Conservation (phyloP, 2,329 filamentous ascomycete genomes). For the Aspergillus unguis region DNA sequence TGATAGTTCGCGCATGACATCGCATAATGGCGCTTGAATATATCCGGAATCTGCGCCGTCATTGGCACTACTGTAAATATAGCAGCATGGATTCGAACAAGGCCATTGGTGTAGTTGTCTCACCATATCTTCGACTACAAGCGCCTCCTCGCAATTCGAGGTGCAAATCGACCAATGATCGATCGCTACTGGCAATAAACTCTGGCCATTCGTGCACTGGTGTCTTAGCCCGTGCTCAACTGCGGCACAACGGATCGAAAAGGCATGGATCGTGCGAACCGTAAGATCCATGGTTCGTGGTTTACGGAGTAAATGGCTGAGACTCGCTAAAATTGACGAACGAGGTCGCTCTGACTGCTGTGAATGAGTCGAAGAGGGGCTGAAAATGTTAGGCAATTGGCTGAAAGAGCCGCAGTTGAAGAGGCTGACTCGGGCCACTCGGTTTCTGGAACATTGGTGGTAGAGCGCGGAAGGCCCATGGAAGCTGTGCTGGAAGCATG, state of each 20-base stretch:
- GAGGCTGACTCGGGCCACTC: not conserved
- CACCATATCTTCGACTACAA: not conserved
- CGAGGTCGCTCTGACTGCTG: not conserved
- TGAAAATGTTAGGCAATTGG: not conserved
- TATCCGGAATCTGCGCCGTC: too few relatives aligned
- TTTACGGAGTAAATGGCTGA: not conserved
- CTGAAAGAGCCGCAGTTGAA: not conserved
- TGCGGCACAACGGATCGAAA: not conserved
- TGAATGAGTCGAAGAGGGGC: not conserved
- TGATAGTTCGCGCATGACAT: too few relatives aligned
- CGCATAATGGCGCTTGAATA: too few relatives aligned
- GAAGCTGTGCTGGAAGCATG: not conserved
- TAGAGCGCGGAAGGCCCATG: not conserved
- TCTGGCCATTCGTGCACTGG: not conserved
- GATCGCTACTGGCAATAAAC: not conserved
- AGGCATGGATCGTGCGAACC: not conserved
- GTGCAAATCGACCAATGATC: not conserved
- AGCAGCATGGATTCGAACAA: not conserved
- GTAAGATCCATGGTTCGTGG: not conserved
- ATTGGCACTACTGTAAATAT: not conserved
- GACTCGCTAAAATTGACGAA: not conserved
- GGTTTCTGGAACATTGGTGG: too few relatives aligned
- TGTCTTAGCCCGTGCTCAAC: too few relatives aligned
- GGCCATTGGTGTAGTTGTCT: not conserved
- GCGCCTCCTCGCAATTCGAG: not conserved